Conservation (phyloP, 176 grass and related monocot genomes). For the Musa acuminata region DNA sequence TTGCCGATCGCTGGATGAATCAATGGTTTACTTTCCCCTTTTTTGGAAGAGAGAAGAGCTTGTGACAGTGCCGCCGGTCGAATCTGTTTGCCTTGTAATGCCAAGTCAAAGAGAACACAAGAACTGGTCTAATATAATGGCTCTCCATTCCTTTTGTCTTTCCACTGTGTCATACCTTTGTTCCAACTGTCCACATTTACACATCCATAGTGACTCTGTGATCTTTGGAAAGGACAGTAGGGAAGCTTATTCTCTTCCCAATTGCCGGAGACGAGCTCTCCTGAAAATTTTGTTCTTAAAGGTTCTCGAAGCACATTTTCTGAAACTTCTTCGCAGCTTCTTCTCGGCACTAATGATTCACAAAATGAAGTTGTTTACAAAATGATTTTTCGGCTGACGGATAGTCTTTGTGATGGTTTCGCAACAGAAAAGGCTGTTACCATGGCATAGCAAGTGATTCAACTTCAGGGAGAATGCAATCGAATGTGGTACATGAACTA, state of each 20-base stretch:
- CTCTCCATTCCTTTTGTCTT: neutral
- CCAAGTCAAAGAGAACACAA: neutral
- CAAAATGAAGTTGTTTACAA: too few species aligned
- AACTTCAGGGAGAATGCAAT: neutral
- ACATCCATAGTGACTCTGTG: neutral
- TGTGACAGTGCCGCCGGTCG: neutral
- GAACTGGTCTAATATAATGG: neutral
- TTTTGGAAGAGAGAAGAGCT: too few species aligned
- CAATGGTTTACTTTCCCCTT: too few species aligned
- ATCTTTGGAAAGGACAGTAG: neutral
- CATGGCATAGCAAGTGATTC: conserved; percentile 1
- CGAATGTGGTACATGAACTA: neutral
- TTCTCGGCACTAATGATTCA: too few species aligned
- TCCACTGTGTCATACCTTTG: neutral
- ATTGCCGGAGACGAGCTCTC: too few species aligned
- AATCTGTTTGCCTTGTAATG: neutral
- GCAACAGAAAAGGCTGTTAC: neutral
- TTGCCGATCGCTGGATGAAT: too few species aligned
- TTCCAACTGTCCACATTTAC: neutral
- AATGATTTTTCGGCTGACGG: too few species aligned
- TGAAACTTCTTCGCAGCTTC: too few species aligned
- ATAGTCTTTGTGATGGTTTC: neutral
- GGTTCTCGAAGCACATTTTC: too few species aligned
- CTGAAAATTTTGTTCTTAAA: too few species aligned
- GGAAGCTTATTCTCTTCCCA: neutral